Evolutionary conservation across 2,329 filamentous ascomycete genomes (phyloP), one percentile per base, ranked within the genome.

Genomic region (Immersiporthe knoxdaviesiana): DNA sequence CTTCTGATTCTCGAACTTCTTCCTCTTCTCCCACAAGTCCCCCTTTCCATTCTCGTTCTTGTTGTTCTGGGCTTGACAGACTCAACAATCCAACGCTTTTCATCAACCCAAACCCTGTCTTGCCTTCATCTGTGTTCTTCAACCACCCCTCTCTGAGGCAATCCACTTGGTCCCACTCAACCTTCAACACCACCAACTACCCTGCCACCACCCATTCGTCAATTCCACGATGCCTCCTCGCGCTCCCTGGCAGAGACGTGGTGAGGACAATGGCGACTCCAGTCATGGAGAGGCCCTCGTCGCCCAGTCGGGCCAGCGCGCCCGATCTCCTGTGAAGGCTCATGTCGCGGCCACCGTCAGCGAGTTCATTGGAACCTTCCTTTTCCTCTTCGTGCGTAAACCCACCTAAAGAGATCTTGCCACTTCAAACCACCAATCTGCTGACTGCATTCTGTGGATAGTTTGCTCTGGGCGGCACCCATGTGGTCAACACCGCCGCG

Each of bases 341-440:
- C 75, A 80, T 32, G 67, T 81, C 16, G 77, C 83, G 58, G 79
- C 83, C n/a, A 75, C 81, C 44, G 71, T 84, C 30, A 83, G 82
- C 68, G 84, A 86, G 76, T 84, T 87, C 62, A 81, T 83, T 72
- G 84, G 84, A 67, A 86, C 84, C 1, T 85, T 86, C 71, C 79
- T 86, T 76, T 87, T 86, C 75, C 78, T 87, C 0, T 81, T 85
- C 50, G 70, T 71, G 39, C 44, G 70, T 62, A 77, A 82, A 66
- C 73, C 18, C 24, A 7, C 11, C 35, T n/a, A n/a, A 61, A 35
- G 56, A 32, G 30, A 37, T 12, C 5, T n/a, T 61, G 5, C 3
- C 50, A 2, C 5, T 44, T 11, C 1, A 14, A 12, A 1, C 32
- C 24, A 2, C 18, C 21, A 44, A 18, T 27, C 14, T 30, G 1